Percentiles rank a stretch among this genome's conserved stretches.
phyloP scores from a whole-genome alignment of 306 rosid genomes.

The Rubus idaeus region DNA sequence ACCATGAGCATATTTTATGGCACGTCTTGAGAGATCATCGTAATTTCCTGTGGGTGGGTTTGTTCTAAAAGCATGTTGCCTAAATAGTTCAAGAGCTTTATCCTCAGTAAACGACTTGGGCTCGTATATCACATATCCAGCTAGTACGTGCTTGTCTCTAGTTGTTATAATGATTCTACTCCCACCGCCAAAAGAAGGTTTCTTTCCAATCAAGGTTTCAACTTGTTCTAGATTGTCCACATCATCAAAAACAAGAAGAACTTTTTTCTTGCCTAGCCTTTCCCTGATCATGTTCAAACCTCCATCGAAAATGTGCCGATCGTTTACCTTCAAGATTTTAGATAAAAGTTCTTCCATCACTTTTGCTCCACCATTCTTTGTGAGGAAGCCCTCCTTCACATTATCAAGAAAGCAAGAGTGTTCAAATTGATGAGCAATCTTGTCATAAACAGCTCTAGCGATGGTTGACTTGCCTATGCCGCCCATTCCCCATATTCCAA shows the following conservation, averaged over 20 bases:
- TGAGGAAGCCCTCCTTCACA: neutral
- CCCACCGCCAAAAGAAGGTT: too few relatives aligned
- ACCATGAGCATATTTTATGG: constrained; percentile 4
- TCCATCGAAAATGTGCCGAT: too few relatives aligned
- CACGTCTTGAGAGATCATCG: too few relatives aligned
- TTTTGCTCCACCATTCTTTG: neutral
- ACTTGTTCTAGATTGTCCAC: too few relatives aligned
- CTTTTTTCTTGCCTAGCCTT: too few relatives aligned
- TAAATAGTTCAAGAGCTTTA: constrained; percentile 18
- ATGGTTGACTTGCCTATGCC: constrained; percentile 21
- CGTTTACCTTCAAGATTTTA: neutral
- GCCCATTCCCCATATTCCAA: constrained; percentile 34
- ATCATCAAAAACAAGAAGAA: too few relatives aligned
- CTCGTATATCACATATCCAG: neutral
- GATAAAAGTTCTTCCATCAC: neutral
- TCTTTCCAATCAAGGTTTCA: too few relatives aligned
- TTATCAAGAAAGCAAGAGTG: constrained; percentile 19
- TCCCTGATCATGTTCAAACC: too few relatives aligned
- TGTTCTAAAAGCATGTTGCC: constrained; percentile 6
- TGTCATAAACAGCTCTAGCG: neutral
- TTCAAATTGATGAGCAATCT: too few relatives aligned
- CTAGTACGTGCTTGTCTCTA: constrained; percentile 5
- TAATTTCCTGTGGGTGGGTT: neutral
- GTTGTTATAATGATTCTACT: neutral
- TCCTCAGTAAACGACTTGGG: neutral